phyloP scores from a whole-genome alignment of 345 rosid genomes.

The Arabidopsis suecica region DNA sequence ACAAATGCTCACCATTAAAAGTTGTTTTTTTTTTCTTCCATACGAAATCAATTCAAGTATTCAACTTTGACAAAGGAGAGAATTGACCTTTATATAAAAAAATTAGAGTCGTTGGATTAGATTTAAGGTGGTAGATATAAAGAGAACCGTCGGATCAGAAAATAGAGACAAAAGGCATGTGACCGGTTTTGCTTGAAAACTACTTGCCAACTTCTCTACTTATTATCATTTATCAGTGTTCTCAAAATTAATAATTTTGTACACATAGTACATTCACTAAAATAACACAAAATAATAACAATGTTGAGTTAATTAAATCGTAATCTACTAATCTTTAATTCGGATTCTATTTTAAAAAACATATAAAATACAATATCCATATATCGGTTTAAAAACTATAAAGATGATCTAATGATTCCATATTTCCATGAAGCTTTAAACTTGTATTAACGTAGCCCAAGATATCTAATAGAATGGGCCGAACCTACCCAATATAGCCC shows the following conservation, averaged over 20 bases:
- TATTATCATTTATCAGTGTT: not conserved
- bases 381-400: not conserved
- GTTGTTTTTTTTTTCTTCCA: not conserved
- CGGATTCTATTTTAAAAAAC: too few species aligned
- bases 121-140: slow-evolving; percentile 26
- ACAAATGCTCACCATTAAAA: not conserved
- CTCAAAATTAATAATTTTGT: not conserved
- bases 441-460: not conserved
- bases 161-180: slow-evolving; percentile 38
- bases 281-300: not conserved
- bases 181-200: slow-evolving; percentile 42
- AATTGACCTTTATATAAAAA: slow-evolving; percentile 18
- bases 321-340: too few species aligned
- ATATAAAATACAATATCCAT: not conserved
- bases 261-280: slow-evolving; percentile 5
- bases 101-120: slow-evolving; percentile 11
- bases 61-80: not conserved
- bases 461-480: not conserved
- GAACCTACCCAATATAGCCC: not conserved
- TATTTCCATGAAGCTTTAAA: not conserved
- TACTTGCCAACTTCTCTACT: slow-evolving; percentile 31
- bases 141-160: slow-evolving; percentile 24
- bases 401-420: not conserved
- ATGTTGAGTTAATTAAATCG: not conserved
- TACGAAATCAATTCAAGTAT: not conserved